Base-by-base conservation (phyloP, 1,284 basidiomycete species). In the Prillingera fragicola region DNA sequence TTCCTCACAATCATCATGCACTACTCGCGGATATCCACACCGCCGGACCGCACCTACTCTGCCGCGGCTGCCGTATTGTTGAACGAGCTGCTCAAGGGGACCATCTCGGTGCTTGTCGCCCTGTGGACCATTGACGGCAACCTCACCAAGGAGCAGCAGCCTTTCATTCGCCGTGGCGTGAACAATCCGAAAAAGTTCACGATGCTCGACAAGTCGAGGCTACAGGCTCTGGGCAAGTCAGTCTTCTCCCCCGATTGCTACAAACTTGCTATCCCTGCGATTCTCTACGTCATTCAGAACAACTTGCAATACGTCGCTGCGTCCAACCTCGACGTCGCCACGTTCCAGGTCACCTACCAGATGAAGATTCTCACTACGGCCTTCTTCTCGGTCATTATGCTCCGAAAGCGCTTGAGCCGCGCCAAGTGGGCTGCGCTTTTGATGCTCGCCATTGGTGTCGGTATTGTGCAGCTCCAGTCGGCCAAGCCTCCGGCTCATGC, bases 301-400 rank as follows among this genome's bases (percentile, higher is more conserved):
- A 91, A 90, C 70, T 77, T 97, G 31, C 92, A 96, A 70, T 96
- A 90, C 71, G 84, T 94, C 48, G 92, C 92, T 13, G 85, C 87
- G 19, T 84, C 85, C 45, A 95, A 96, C 67, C 78, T 97, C 47
- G 87, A 90, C 49, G 89, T 88, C 17, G 89, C 92, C 12, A 92
- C 91, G 15, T 97, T 96, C 74, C 70, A 72, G 50, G 73, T 92
- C 62, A 88, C 85, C 43, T 94, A 94, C 71, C 89, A 94, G 71
- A 91, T 92, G 87, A 94, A 96, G 75, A 95, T 97, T 59, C 81
- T 97, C 51, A 96, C 92, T 22, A 97, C 92, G 10, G 92, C 92
- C 13, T 86, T 83, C 34, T 96, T 94, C 72, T 92, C 87, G 29
- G 91, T 96, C 48, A 65, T 88, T 9, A 76, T 97, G 23, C 78